Evolutionary conservation across 2,329 filamentous ascomycete genomes (phyloP), one percentile per base, ranked within the genome.

Genomic region (Colletotrichum karsti): DNA sequence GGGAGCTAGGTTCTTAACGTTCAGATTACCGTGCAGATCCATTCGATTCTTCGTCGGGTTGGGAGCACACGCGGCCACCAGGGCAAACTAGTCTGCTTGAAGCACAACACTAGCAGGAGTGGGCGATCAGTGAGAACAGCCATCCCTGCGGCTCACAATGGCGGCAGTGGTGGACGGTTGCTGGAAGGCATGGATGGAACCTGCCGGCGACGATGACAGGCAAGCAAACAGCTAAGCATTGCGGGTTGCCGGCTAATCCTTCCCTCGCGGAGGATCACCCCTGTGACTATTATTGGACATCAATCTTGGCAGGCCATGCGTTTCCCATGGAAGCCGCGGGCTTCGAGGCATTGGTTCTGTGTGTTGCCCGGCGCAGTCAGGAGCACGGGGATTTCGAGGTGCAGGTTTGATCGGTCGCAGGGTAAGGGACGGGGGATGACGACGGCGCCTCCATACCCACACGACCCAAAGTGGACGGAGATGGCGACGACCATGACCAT

Each of bases 201-300:
- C 22, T 35, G 59, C 58, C 42, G 63, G 35, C 41, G 42, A 50
- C 42, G 51, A 44, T 57, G 59, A 63, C 50, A 67, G 26, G 42
- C 26, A 33, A 22, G 58, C n/a, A 64, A 48, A 59, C 28, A 39
- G 64, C 60, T 59, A 64, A 64, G 60, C 53, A 54, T 64, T 67
- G 53, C 53, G 53, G 60, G 64, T 26, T 41, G 53, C 35, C 64
- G 64, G 53, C 33, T 64, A 67, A 54, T 64, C 60, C 54, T 67
- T 12, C 64, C 64, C 18, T 26, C 18, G 37, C 41, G 37, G 60
- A 53, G 13, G 37, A 51, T 54, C 30, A 67, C 15, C 37, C 53
- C 13, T 67, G 53, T 39, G 30, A 13, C 60, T 67, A 67, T 67
- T 67, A 51, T 59, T 41, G 64, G 64, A 67, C 35, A 57, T 63